Evolutionary conservation across 2,329 filamentous ascomycete species (phyloP).

Genomic region (Microcyclosporella mali): DNA sequence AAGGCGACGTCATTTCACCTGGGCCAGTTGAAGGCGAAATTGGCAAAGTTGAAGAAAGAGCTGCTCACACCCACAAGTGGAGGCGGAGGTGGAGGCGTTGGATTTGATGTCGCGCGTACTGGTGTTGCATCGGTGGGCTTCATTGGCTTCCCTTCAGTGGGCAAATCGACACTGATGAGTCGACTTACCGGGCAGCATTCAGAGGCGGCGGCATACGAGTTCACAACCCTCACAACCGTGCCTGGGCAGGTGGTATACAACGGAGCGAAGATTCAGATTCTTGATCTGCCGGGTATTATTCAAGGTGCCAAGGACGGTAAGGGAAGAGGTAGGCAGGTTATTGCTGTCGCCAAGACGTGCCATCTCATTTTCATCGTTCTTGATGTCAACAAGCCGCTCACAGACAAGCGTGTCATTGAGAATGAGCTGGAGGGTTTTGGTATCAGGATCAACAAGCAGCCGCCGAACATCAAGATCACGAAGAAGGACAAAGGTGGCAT

Average conservation of each 20-base stretch:
- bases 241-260: constrained; percentile 96
- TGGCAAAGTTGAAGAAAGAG: constrained; percentile 95
- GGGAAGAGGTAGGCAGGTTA: constrained; percentile 94
- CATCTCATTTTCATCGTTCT: constrained; percentile 98
- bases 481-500: constrained; percentile 99
- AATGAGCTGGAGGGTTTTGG: constrained; percentile 93
- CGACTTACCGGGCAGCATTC: constrained; percentile 92
- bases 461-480: constrained; percentile 97
- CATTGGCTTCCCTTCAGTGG: constrained; percentile 96
- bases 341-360: constrained; percentile 97
- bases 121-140: constrained; percentile 96
- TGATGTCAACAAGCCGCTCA: constrained; percentile 96
- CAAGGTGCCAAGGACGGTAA: constrained; percentile 98
- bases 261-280: constrained; percentile 94
- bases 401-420: constrained; percentile 95
- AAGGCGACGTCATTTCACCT: constrained; percentile 31
- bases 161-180: constrained; percentile 97
- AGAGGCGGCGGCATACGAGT: constrained; percentile 95
- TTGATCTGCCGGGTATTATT: constrained; percentile 97
- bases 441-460: constrained; percentile 93
- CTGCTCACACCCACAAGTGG: constrained; percentile 75
- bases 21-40: constrained; percentile 91
- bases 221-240: constrained; percentile 95
- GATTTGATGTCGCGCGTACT: constrained; percentile 96
- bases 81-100: constrained; percentile 78